Base-by-base conservation (phyloP, 257 asterid species). In the Lycium barbarum region DNA sequence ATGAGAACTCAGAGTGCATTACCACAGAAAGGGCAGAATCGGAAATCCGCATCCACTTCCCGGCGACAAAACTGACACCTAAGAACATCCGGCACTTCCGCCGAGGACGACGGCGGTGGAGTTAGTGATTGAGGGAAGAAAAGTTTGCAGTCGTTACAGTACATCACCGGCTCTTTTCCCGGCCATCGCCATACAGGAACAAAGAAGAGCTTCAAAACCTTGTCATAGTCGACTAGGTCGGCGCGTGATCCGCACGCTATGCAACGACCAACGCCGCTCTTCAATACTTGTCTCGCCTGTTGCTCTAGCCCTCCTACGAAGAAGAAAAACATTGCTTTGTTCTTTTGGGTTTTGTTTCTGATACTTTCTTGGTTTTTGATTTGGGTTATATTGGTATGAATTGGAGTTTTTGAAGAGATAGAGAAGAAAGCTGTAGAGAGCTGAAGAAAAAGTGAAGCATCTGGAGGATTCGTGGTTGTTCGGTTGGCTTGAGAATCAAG, bases 121-220 rank as follows among this genome's bases (percentile, higher is more conserved):
- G 92, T 79, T 1, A 88, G 53, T 8, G 93, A 84, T 78, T 85
- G 90, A 0, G 96, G 95, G 90, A 90, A 94, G 86, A 94, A 93
- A 76, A 94, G 90, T 0, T 88, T 88, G 92, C 98, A 95, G 82
- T 88, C 87, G 10, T 86, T 58, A 80, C 98, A 94, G 88, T 89
- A 90, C 94, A 95, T 84, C 5, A 86, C 14, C 78, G 97, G 93
- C 80, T 92, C 91, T 82, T 94, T 92, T 2, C 95, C 98, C 10
- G 96, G 95, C 97, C 97, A 92, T 62, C 91, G 93, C 98, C 96
- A 93, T 0, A 93, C 95, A 22, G 98, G 98, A 33, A 95, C 90
- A 89, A 95, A 95, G 92, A 94, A 95, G 7, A 94, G 82, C 84
- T 95, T 95, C 66, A 95, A 85, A 54, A 92, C 95, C 40, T 92